Percentiles rank a stretch among this genome's conserved stretches.
These are phyloP conservation scores for Apiospora malaysiana DNA, from an alignment of 2,329 filamentous ascomycete species.

Conservation along the genomic window DNA sequence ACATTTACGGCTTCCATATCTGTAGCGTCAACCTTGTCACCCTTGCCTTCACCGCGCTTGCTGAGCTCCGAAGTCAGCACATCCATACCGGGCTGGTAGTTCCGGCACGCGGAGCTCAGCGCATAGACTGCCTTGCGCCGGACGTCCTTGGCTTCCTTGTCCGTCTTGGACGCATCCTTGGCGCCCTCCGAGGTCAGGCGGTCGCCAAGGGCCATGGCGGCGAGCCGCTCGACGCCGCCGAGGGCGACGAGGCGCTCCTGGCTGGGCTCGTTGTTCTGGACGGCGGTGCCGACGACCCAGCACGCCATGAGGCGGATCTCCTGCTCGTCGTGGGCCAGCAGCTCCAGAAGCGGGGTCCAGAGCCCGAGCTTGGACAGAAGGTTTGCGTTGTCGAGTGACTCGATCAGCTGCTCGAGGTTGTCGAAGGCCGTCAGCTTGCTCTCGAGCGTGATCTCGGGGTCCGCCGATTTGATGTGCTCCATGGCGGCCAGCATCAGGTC, in stretches of 20 bases:
- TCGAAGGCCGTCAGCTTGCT: constrained; percentile 86
- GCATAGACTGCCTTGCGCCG: constrained; percentile 90
- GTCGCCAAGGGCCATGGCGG: constrained; percentile 59
- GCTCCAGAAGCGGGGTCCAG: constrained; percentile 79
- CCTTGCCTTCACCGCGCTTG: constrained; percentile 59
- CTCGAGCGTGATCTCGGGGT: constrained; percentile 70
- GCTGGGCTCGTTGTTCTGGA: constrained; percentile 90
- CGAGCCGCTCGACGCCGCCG: constrained; percentile 74
- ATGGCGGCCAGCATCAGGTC: constrained; percentile 91
- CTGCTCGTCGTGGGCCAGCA: constrained; percentile 70
- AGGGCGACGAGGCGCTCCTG: constrained; percentile 73
- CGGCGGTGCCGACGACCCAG: constrained; percentile 93
- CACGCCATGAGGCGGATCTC: constrained; percentile 85
- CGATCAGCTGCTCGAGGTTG: constrained; percentile 92
- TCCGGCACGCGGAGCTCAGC: constrained; percentile 83
- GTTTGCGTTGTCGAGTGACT: constrained; percentile 95
- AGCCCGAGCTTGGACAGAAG: constrained; percentile 80
- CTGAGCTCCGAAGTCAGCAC: constrained; percentile 66
- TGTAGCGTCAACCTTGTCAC: constrained; percentile 72
- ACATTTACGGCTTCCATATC: constrained; percentile 88
- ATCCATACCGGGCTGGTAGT: constrained; percentile 86
- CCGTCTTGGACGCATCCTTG: constrained; percentile 31
- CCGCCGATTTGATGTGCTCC: constrained; percentile 69
- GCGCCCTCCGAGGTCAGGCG: constrained; percentile 27
- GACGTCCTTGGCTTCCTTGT: constrained; percentile 66